Evolutionary conservation across 2,329 filamentous ascomycete genomes (phyloP).

Genomic region (Arthrinium phaeospermum): DNA sequence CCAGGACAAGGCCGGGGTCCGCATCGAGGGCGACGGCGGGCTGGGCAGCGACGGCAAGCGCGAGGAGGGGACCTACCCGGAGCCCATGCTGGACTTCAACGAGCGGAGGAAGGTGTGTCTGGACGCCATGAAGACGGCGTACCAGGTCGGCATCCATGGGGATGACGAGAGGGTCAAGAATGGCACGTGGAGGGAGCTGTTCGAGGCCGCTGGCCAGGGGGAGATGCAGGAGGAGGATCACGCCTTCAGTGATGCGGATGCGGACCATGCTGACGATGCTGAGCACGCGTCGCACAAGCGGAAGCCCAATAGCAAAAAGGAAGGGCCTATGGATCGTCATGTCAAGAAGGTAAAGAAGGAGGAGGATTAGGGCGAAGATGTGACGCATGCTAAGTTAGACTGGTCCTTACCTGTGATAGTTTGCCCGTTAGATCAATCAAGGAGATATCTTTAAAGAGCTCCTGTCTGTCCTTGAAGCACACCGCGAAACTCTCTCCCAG

Average conservation of each 20-base stretch:
- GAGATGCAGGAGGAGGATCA: constrained; percentile 45
- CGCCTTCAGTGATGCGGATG: constrained; percentile 35
- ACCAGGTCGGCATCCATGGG: constrained; percentile 68
- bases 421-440: background rate
- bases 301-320: constrained; percentile 32
- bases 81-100: constrained; percentile 79
- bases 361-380: background rate
- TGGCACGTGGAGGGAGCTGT: constrained; percentile 60
- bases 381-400: background rate
- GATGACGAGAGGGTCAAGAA: constrained; percentile 65
- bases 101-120: constrained; percentile 68
- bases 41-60: constrained; percentile 38
- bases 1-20: constrained; percentile 71
- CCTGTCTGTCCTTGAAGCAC: too few relatives aligned
- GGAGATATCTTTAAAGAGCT: background rate
- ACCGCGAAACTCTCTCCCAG: background rate
- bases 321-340: constrained; percentile 23
- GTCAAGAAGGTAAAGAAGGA: constrained; percentile 18
- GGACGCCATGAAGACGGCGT: constrained; percentile 73
- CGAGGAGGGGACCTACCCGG: constrained; percentile 65
- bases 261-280: constrained; percentile 36
- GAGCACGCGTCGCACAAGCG: constrained; percentile 36
- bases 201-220: constrained; percentile 45
- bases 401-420: background rate
- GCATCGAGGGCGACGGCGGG: constrained; percentile 57